phyloP scores from a whole-genome alignment of 2,329 filamentous ascomycete species.

The Fusarium sp. region DNA sequence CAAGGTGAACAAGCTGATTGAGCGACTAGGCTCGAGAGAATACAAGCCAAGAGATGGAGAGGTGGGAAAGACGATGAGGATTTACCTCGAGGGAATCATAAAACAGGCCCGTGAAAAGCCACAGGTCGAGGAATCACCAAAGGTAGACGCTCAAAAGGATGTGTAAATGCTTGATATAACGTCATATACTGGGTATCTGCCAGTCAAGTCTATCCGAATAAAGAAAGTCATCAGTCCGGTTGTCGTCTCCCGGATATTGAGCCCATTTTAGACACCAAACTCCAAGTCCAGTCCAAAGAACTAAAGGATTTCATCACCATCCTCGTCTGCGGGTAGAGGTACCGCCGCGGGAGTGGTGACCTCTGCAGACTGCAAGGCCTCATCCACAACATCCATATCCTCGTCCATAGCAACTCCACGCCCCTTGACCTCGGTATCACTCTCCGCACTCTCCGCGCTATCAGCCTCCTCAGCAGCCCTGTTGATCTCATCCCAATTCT shows the following conservation, averaged over 20 bases:
- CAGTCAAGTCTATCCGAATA: slow-evolving; percentile 32
- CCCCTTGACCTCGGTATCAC: slow-evolving; percentile 28
- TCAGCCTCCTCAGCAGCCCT: slow-evolving; percentile 41
- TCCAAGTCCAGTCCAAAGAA: slow-evolving; percentile 26
- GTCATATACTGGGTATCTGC: slow-evolving; percentile 37
- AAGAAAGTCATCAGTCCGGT: slow-evolving; percentile 22
- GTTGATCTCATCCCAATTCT: slow-evolving; percentile 69
- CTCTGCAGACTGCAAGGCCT: background rate
- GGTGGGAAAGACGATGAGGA: slow-evolving; percentile 53
- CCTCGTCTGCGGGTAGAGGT: slow-evolving; percentile 39
- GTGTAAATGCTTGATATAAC: slow-evolving; percentile 12
- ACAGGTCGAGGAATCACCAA: background rate
- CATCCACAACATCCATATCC: slow-evolving; percentile 45
- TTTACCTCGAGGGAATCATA: slow-evolving; percentile 54
- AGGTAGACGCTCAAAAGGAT: background rate
- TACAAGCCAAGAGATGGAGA: slow-evolving; percentile 56
- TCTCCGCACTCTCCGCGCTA: background rate
- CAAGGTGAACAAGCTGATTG: slow-evolving; percentile 48
- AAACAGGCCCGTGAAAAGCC: background rate
- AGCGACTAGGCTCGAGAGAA: slow-evolving; percentile 53
- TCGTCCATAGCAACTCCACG: slow-evolving; percentile 48
- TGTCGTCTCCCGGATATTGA: slow-evolving; percentile 26
- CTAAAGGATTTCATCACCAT: slow-evolving; percentile 48
- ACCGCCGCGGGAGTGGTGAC: background rate
- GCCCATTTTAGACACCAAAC: slow-evolving; percentile 43